Percentiles rank a stretch among this genome's conserved stretches.
Conservation (phyloP, 306 rosid species). For the Sicyos edulis region DNA sequence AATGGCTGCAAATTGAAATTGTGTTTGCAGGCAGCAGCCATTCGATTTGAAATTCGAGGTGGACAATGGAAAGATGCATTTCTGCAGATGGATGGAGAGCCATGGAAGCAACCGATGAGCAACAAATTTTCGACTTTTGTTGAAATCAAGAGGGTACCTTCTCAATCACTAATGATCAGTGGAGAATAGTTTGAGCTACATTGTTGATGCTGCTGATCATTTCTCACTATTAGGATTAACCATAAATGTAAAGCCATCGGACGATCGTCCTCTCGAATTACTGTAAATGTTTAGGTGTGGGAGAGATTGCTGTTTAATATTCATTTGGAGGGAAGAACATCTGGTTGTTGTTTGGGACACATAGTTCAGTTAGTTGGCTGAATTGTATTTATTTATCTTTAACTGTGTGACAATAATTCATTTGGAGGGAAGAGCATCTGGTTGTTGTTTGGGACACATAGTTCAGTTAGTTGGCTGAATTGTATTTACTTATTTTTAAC, state of each 20-base stretch:
- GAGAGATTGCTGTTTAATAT: too few relatives aligned
- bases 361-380: too few relatives aligned
- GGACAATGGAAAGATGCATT: slow-evolving; percentile 77
- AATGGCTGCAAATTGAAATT: not conserved
- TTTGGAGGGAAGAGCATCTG: too few relatives aligned
- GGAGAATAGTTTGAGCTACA: slow-evolving; percentile 35
- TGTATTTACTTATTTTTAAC: too few relatives aligned
- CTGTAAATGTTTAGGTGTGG: not conserved
- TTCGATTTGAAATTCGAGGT: slow-evolving; percentile 83
- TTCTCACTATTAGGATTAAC: slow-evolving; percentile 14
- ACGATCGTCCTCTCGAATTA: not conserved
- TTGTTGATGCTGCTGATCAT: not conserved
- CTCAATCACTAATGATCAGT: slow-evolving; percentile 57
- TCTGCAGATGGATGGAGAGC: slow-evolving; percentile 97
- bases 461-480: too few relatives aligned
- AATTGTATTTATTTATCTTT: too few relatives aligned
- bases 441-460: too few relatives aligned
- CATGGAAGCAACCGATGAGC: slow-evolving; percentile 86
- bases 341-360: too few relatives aligned
- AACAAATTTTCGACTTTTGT: slow-evolving; percentile 63
- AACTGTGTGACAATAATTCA: too few relatives aligned
- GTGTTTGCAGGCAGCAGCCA: slow-evolving; percentile 70
- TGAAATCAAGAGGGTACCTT: slow-evolving; percentile 83
- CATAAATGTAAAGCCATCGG: slow-evolving; percentile 11
- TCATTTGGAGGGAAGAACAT: too few relatives aligned